Conservation (phyloP, 805 yeast genomes). For the Nakazawaea ernobii region DNA sequence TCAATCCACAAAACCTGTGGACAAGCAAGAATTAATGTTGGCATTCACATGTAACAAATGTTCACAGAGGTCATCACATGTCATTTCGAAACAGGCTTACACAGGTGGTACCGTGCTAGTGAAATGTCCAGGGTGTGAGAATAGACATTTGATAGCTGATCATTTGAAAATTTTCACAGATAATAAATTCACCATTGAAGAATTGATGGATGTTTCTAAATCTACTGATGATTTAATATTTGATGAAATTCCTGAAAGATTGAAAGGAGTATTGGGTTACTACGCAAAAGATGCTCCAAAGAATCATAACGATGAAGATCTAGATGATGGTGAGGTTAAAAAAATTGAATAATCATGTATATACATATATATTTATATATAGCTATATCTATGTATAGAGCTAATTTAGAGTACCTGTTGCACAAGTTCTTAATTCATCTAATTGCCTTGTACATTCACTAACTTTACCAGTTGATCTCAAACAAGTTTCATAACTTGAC, state of each 20-base stretch:
- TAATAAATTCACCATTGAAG: constrained; percentile 68
- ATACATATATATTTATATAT: background rate
- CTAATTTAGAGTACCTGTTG: background rate
- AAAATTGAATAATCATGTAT: background rate
- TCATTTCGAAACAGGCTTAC: constrained; percentile 91
- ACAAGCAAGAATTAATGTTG: constrained; percentile 71
- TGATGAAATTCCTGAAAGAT: constrained; percentile 58
- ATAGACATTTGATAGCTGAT: constrained; percentile 88
- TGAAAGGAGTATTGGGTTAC: constrained; percentile 48
- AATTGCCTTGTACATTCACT: constrained; percentile 50
- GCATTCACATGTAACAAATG: constrained; percentile 93
- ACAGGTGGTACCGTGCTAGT: constrained; percentile 79
- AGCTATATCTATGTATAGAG: background rate
- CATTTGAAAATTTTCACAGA: constrained; percentile 82
- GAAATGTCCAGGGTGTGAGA: constrained; percentile 87
- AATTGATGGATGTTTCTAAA: constrained; percentile 60
- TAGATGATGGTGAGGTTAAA: constrained; percentile 8
- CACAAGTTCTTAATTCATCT: constrained; percentile 55
- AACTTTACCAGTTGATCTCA: constrained; percentile 39
- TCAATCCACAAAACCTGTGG: no score
- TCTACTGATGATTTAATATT: constrained; percentile 64
- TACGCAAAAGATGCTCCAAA: constrained; percentile 66
- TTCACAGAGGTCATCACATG: constrained; percentile 75
- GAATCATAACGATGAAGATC: constrained; percentile 21
- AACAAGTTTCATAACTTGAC: constrained; percentile 61